A percentile compares a stretch with the other conserved stretches of the same genome.
phyloP scores from a whole-genome alignment of 495 filamentous ascomycete genomes.

The Aspergillus biplanus region DNA sequence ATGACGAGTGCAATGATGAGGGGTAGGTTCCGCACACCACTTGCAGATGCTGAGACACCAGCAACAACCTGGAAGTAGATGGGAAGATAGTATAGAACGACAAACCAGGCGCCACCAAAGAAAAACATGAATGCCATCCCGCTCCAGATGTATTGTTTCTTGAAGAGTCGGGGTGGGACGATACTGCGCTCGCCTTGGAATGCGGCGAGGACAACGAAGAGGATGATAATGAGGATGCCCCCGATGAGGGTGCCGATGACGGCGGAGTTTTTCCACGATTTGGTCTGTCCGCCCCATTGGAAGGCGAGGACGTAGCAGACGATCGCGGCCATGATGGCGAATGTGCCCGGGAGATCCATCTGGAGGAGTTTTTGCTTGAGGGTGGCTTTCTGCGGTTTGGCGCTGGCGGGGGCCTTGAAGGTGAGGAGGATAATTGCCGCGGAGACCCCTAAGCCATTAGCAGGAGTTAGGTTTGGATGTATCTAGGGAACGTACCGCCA shows the following conservation, averaged over 20 bases:
- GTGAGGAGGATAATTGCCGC: background rate
- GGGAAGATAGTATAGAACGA: background rate
- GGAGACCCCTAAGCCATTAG: background rate
- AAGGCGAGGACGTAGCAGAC: conserved; percentile 3
- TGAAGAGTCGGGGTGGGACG: background rate
- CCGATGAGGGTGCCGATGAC: background rate
- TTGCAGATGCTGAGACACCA: background rate
- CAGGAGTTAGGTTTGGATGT: too few relatives aligned
- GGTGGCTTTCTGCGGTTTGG: background rate
- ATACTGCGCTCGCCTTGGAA: background rate
- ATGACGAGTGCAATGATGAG: background rate
- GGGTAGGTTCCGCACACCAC: background rate
- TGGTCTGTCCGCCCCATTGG: conserved; percentile 6
- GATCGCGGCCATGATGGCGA: background rate
- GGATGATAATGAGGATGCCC: background rate
- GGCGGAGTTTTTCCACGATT: background rate
- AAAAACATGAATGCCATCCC: background rate
- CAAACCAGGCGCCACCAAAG: background rate
- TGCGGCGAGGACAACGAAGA: background rate
- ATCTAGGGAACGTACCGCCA: too few relatives aligned
- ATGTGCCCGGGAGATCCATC: background rate
- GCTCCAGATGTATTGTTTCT: background rate
- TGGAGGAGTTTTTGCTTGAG: conserved; percentile 10
- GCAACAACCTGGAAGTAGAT: background rate
- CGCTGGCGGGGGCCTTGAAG: background rate